Percentiles rank a stretch among this genome's conserved stretches.
phyloP scores from a whole-genome alignment of 345 rosid species.

The Pistacia atlantica region DNA sequence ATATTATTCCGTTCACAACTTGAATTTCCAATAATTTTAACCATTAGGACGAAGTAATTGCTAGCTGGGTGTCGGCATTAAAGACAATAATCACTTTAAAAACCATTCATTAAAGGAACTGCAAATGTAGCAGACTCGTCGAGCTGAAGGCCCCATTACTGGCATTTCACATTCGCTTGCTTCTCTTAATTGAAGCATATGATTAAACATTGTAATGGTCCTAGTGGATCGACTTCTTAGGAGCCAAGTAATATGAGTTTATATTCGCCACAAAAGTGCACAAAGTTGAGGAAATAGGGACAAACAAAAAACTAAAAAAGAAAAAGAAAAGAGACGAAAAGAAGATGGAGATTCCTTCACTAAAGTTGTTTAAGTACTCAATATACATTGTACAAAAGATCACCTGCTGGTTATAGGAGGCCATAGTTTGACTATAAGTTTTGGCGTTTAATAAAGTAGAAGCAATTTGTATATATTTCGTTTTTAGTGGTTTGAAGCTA shows the following conservation, averaged over 20 bases:
- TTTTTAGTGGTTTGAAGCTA: slow-evolving; percentile 7
- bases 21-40: background rate
- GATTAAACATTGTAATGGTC: background rate
- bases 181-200: background rate
- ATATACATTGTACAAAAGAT: background rate
- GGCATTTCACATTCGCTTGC: background rate
- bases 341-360: background rate
- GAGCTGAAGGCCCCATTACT: background rate
- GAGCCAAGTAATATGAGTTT: background rate
- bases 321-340: background rate
- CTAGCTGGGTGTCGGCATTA: slow-evolving; percentile 7
- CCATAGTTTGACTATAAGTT: slow-evolving; percentile 6
- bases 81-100: slow-evolving; percentile 12
- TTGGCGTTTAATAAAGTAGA: background rate
- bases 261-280: background rate
- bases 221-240: background rate
- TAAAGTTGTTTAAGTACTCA: background rate
- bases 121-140: background rate
- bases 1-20: slow-evolving; percentile 8
- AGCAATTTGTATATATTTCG: background rate
- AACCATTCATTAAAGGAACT: background rate
- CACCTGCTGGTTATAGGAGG: background rate
- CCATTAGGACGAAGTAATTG: background rate
- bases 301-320: background rate
- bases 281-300: background rate